Evolutionary conservation across 176 grass and related monocot species (phyloP), one percentile per base, ranked within the genome.

Genomic region (Carex myosuroides): DNA sequence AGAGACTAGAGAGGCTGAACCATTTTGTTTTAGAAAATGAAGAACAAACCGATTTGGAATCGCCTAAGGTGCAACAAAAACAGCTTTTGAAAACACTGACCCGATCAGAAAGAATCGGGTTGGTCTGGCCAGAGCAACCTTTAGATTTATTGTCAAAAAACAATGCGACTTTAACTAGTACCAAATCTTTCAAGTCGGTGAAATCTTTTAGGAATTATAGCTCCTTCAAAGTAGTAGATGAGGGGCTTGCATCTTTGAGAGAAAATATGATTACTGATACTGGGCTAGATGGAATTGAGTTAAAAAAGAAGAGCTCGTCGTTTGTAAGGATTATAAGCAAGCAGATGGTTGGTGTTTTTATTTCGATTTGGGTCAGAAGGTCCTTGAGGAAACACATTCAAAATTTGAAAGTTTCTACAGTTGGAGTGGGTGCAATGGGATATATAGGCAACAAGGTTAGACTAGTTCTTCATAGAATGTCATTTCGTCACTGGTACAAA

Each of bases 371-470:
- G 94, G 92, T 97, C 66, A 56, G 87, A 41, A 73, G 90, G 24
- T 70, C 87, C 17, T 87, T 98, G 35, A 75, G 96, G 18, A 89
- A 89, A 69, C 91, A 91, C 84, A 90, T 97, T 24, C 94, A 90
- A 59, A 97, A 92, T 87, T 57, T 97, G 77, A 94, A 91, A 91
- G 92, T 97, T 52, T 92, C 94, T 65, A 90, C 94, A 32, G 92
- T 97, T 55, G 94, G 94, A 64, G 94, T 97, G 37, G 96, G 96
- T 57, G 91, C 91, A 88, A 98, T 98, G 96, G 96, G 96, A 7
- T 98, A 95, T 87, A 98, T 98, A 58, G 96, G 96, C 73, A 98
- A 95, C 89, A 98, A 95, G 87, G 89, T 87, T 33, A 86, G 80
- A 57, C 76, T 48, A 55, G 75, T 29, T 77, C 24, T 30, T 77